These are phyloP conservation scores for Fusarium sp. DNA, from an alignment of 2,329 filamentous ascomycete species.

Conservation along the genomic window DNA sequence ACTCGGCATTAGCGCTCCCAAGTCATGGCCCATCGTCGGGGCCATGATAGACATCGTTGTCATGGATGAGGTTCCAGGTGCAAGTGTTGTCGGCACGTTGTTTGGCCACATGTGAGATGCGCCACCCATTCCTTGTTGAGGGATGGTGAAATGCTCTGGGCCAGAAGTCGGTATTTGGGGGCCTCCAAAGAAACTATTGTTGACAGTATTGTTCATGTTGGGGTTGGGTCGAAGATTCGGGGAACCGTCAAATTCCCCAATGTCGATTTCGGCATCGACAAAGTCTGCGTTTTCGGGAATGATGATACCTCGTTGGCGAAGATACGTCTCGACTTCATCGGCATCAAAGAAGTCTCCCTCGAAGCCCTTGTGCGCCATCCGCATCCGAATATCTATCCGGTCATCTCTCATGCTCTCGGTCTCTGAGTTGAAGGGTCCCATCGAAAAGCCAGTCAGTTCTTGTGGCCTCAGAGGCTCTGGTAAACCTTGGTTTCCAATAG, in stretches of 20 bases:
- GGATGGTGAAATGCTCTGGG: conserved; percentile 13
- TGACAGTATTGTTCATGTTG: not conserved
- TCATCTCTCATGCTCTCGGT: conserved; percentile 56
- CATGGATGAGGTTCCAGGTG: conserved; percentile 18
- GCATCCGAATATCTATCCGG: conserved; percentile 60
- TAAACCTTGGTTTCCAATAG: conserved; percentile 55
- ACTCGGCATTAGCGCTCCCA: conserved; percentile 19
- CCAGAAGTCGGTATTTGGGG: not conserved
- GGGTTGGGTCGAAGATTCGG: conserved; percentile 9
- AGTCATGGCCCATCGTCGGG: conserved; percentile 9
- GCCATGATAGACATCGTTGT: conserved; percentile 10
- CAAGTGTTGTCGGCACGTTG: conserved; percentile 16
- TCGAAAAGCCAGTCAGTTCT: conserved; percentile 48
- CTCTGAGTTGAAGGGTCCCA: conserved; percentile 61
- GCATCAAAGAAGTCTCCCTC: conserved; percentile 82
- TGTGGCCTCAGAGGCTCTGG: conserved; percentile 38
- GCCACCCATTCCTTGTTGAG: conserved; percentile 8
- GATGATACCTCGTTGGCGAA: conserved; percentile 71
- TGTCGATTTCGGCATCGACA: conserved; percentile 68
- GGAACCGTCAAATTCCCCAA: conserved; percentile 51
- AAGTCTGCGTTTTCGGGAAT: conserved; percentile 72
- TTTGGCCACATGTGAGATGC: conserved; percentile 27
- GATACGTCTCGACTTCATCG: conserved; percentile 81
- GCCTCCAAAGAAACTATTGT: conserved; percentile 26
- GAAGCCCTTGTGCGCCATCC: conserved; percentile 69